Conservation (phyloP, 1,139 yeast species). For the Komagataea norvegica region DNA sequence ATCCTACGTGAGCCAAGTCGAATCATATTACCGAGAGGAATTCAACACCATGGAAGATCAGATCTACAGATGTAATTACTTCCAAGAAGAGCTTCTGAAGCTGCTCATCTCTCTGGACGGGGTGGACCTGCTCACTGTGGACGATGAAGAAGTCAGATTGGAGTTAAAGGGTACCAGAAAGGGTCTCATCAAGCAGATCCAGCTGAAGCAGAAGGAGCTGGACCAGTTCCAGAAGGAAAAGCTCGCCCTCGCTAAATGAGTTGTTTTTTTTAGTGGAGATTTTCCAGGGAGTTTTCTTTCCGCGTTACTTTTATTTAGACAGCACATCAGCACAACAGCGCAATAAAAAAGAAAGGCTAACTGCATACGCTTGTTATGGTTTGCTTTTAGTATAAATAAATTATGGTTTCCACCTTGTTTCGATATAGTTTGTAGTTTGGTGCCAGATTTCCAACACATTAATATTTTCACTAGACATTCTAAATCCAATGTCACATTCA, state of each 20-base stretch:
- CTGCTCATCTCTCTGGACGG: slow-evolving; percentile 62
- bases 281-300: slow-evolving; percentile 6
- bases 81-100: slow-evolving; percentile 63
- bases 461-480: too few relatives aligned
- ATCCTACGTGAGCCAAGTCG: slow-evolving; percentile 1
- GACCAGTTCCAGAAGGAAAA: slow-evolving; percentile 43
- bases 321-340: not conserved
- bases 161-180: slow-evolving; percentile 55
- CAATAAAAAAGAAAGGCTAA: not conserved
- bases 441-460: slow-evolving; percentile 1
- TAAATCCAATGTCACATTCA: slow-evolving; percentile 16
- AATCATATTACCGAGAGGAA: not conserved
- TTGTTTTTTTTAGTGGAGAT: too few relatives aligned
- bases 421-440: not conserved
- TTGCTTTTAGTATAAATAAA: slow-evolving; percentile 5
- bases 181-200: slow-evolving; percentile 55
- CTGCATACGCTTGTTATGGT: too few relatives aligned
- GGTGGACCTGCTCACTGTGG: slow-evolving; percentile 45
- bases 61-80: slow-evolving; percentile 48
- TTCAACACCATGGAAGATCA: slow-evolving; percentile 15
- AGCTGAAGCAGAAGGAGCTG: slow-evolving; percentile 52
- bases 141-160: slow-evolving; percentile 33
- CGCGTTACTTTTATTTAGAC: slow-evolving; percentile 4
- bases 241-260: too few relatives aligned
- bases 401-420: not conserved